These are phyloP conservation scores for Globisporangium alternatum DNA, from an alignment of 352 stramenopile species.

Conservation along the genomic window DNA sequence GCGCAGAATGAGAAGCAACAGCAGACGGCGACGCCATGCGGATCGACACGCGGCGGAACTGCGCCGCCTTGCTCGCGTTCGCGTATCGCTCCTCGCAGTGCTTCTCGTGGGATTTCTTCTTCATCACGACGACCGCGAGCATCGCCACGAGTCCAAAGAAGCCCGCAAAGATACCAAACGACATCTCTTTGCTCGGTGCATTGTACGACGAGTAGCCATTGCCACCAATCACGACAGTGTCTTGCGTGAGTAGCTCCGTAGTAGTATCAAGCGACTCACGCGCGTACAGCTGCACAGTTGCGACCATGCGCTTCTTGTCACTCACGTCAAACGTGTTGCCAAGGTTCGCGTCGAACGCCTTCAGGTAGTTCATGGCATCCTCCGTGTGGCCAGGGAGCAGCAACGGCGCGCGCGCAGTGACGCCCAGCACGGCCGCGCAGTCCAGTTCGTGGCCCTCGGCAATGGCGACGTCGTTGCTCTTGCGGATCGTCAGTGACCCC, in stretches of 20 bases:
- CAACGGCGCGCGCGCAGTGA: slow-evolving; percentile 15
- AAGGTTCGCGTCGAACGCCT: slow-evolving; percentile 11
- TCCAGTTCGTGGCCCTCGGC: slow-evolving; percentile 11
- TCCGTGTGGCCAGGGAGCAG: not conserved
- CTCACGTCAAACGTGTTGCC: slow-evolving; percentile 9
- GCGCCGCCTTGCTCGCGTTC: slow-evolving; percentile 56
- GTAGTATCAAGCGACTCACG: not conserved
- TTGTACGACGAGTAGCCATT: slow-evolving; percentile 31
- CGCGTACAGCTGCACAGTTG: slow-evolving; percentile 11
- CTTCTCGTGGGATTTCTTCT: slow-evolving; percentile 64
- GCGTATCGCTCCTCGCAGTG: slow-evolving; percentile 46
- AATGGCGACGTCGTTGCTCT: slow-evolving; percentile 10
- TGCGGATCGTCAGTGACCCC: not conserved
- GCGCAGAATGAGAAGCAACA: not conserved
- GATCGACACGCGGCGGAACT: slow-evolving; percentile 75
- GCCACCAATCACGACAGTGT: not conserved
- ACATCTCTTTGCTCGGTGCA: slow-evolving; percentile 53
- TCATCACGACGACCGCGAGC: slow-evolving; percentile 52
- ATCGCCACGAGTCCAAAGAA: slow-evolving; percentile 56
- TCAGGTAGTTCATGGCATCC: slow-evolving; percentile 14
- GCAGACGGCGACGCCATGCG: slow-evolving; percentile 37
- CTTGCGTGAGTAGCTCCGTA: not conserved
- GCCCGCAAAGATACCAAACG: slow-evolving; percentile 53
- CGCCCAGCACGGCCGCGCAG: slow-evolving; percentile 21
- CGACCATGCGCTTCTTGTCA: slow-evolving; percentile 12